Evolutionary conservation across 176 grass and related monocot genomes (phyloP).

Genomic region (Raddia guianensis): DNA sequence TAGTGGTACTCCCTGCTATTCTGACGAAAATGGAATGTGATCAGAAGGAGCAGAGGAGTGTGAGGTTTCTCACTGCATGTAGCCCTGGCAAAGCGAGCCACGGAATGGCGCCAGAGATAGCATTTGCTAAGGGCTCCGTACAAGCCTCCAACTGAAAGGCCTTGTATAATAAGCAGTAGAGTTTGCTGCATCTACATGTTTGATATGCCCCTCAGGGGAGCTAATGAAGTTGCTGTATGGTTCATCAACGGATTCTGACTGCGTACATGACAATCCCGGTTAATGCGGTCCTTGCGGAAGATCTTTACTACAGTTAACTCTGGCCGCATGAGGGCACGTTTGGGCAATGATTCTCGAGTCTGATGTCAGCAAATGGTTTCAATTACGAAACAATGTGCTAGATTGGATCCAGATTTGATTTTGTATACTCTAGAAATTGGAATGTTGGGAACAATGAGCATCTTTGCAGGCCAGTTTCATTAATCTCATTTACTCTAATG

Average conservation of each 20-base stretch:
- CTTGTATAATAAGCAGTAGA: constrained; percentile 18
- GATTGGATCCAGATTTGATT: background rate
- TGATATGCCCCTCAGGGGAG: background rate
- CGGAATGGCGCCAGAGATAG: background rate
- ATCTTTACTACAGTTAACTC: background rate
- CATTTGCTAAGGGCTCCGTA: background rate
- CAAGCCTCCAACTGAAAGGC: background rate
- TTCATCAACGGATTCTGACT: background rate
- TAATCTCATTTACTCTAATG: too few species aligned
- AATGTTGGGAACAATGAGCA: background rate
- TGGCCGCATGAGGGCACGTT: background rate
- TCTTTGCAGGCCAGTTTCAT: too few species aligned
- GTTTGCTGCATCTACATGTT: background rate
- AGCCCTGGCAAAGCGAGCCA: constrained; percentile 34
- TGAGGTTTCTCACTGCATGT: constrained; percentile 43
- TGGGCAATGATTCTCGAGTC: background rate
- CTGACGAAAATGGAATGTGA: constrained; percentile 25
- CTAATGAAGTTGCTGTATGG: background rate
- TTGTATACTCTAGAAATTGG: background rate
- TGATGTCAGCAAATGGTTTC: background rate
- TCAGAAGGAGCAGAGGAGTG: constrained; percentile 36
- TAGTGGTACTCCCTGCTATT: constrained; percentile 25
- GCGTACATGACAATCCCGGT: too few species aligned
- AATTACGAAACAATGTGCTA: background rate
- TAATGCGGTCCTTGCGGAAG: background rate